Evolutionary conservation across 2,329 filamentous ascomycete species (phyloP).

Genomic region (Rhexocercosporidium sp.): DNA sequence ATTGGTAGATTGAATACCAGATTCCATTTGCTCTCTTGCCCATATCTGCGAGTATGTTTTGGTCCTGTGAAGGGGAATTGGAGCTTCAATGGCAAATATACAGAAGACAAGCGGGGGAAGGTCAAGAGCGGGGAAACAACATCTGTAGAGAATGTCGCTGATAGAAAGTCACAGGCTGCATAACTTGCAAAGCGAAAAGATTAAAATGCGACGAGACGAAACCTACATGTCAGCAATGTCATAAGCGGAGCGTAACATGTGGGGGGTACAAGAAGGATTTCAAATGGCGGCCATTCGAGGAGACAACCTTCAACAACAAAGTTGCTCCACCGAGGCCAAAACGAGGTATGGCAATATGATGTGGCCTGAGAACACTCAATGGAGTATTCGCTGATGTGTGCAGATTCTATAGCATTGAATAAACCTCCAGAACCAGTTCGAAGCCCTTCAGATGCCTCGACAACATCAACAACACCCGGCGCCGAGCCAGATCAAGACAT

Average conservation of each 20-base stretch:
- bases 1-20: neutral
- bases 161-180: slow-evolving; percentile 59
- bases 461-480: slow-evolving; percentile 33
- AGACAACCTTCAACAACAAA: slow-evolving; percentile 59
- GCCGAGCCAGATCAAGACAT: slow-evolving; percentile 35
- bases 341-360: slow-evolving; percentile 30
- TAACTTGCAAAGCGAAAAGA: slow-evolving; percentile 75
- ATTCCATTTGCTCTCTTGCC: neutral
- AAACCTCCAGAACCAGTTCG: slow-evolving; percentile 31
- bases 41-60: neutral
- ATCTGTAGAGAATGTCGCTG: slow-evolving; percentile 18
- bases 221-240: slow-evolving; percentile 69
- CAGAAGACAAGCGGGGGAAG: neutral
- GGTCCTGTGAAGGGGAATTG: neutral
- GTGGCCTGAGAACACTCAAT: neutral
- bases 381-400: slow-evolving; percentile 25
- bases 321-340: slow-evolving; percentile 34
- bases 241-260: slow-evolving; percentile 67
- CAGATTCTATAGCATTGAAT: slow-evolving; percentile 33
- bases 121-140: slow-evolving; percentile 1
- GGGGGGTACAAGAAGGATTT: slow-evolving; percentile 78
- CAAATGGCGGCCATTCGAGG: slow-evolving; percentile 75
- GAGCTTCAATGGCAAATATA: neutral
- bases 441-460: slow-evolving; percentile 38
- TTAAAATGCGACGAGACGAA: slow-evolving; percentile 78